Base-by-base conservation (phyloP, 495 filamentous ascomycete genomes). In the Podospora anserina region DNA sequence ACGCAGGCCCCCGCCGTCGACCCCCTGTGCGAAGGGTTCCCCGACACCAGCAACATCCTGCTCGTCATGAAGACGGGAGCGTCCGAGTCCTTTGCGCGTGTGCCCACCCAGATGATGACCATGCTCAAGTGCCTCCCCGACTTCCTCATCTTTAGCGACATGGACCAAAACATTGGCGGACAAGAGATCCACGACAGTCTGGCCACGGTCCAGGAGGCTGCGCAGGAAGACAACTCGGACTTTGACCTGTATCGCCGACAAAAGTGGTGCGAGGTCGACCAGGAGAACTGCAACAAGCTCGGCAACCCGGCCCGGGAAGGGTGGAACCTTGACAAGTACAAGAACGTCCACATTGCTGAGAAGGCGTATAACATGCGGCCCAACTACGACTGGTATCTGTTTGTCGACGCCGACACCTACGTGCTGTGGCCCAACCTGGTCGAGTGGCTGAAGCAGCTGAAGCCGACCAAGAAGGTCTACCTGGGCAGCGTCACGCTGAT, bases 341-440 rank as follows among this genome's bases (percentile, higher is more conserved):
- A 82, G 76, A 76, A 81, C 68, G 39, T 82, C 13, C 82, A 84
- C 72, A 79, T 81, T 9, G 76, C 77, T 60, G 80, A 82, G 71
- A 81, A 79, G 75, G 65, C 76, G 5, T 84, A 73, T 66, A 69
- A 68, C 63, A 76, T 82, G 74, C 71, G 78, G 67, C 82, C 83
- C 18, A 75, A 82, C 59, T 84, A 84, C 20, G 85, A 89, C 67
- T 91, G 88, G 87, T 91, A 87, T 71, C 72, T 91, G 60, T 89
- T 91, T 72, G 86, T 90, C 76, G 89, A 91, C 64, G 88, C 88
- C 7, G 89, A 91, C 75, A 89, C 88, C 4, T 89, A 88, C 70
- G 78, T 89, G 62, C 82, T 88, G 11, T 90, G 88, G 87, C 77
- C 83, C 26, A 90, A 86, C 58, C 70, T 89, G 57, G 76, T 87